A percentile compares a stretch with the other conserved stretches of the same genome.
These are phyloP conservation scores for Penstemon barbatus DNA, from an alignment of 257 asterid genomes.

Conservation along the genomic window DNA sequence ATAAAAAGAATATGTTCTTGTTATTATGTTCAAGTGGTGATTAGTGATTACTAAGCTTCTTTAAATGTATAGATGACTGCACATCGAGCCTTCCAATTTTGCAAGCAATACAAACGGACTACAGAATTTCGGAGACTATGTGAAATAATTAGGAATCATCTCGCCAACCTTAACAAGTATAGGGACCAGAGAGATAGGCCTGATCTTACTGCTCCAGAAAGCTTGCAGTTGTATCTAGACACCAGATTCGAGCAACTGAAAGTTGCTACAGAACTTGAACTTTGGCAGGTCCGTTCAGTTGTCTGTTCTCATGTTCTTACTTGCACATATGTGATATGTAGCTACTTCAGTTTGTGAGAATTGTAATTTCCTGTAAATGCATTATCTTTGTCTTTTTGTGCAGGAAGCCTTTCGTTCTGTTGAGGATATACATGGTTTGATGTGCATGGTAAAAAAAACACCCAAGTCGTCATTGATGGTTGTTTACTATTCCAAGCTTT, in stretches of 20 bases:
- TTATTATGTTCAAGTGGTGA: background rate
- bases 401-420: conserved; percentile 96
- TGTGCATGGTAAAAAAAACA: conserved; percentile 84
- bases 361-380: background rate
- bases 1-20: background rate
- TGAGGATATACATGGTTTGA: conserved; percentile 84
- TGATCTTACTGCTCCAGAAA: conserved; percentile 84
- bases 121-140: conserved; percentile 90
- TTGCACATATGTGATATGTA: background rate
- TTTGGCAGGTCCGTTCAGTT: conserved; percentile 79
- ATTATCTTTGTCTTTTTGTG: conserved; percentile 2
- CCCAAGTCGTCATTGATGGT: conserved; percentile 87
- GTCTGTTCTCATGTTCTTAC: background rate
- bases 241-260: conserved; percentile 91
- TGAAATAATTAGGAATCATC: conserved; percentile 87
- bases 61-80: conserved; percentile 76
- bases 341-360: background rate
- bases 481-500: conserved; percentile 79
- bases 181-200: conserved; percentile 96
- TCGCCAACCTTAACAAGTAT: conserved; percentile 87
- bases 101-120: conserved; percentile 90
- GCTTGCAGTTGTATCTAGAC: conserved; percentile 84
- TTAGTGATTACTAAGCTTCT: conserved; percentile 11
- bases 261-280: conserved; percentile 90
- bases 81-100: conserved; percentile 94